Evolutionary conservation across 805 yeast genomes (phyloP).

Genomic region (Clavispora asparagi): DNA sequence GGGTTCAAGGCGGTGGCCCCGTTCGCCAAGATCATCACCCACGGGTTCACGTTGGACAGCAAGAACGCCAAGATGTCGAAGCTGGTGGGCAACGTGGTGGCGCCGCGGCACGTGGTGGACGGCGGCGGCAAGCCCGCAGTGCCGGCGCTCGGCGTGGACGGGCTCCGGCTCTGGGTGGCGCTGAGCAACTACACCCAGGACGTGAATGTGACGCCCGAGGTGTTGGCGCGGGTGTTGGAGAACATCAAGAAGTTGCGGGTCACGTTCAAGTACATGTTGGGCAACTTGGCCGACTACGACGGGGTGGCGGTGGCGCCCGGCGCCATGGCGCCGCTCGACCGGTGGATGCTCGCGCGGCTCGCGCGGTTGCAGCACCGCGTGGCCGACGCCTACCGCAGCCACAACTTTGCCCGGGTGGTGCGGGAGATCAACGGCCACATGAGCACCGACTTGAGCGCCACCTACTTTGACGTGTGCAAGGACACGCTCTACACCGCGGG

Average conservation of each 20-base stretch:
- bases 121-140: slow-evolving; percentile 45
- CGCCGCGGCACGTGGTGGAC: slow-evolving; percentile 61
- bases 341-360: slow-evolving; percentile 55
- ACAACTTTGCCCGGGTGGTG: slow-evolving; percentile 66
- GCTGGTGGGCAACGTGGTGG: slow-evolving; percentile 76
- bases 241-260: slow-evolving; percentile 76
- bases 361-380: slow-evolving; percentile 40
- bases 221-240: slow-evolving; percentile 72
- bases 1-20: slow-evolving; percentile 45
- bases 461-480: slow-evolving; percentile 82
- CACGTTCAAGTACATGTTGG: slow-evolving; percentile 75
- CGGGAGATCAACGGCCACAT: slow-evolving; percentile 66
- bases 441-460: slow-evolving; percentile 70
- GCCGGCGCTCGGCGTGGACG: slow-evolving; percentile 82
- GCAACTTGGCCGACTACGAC: slow-evolving; percentile 54
- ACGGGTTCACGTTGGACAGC: slow-evolving; percentile 88
- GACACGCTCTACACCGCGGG: slow-evolving; percentile 78
- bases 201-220: slow-evolving; percentile 65
- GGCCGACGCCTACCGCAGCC: slow-evolving; percentile 43
- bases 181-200: slow-evolving; percentile 83
- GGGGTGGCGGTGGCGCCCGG: slow-evolving; percentile 32
- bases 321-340: slow-evolving; percentile 45
- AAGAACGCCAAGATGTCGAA: slow-evolving; percentile 91
- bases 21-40: slow-evolving; percentile 73
- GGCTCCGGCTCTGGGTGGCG: slow-evolving; percentile 85